These are phyloP conservation scores for Auxenochlorella pyrenoidosa DNA, from an alignment of 139 green algal genomes.

Conservation along the genomic window DNA sequence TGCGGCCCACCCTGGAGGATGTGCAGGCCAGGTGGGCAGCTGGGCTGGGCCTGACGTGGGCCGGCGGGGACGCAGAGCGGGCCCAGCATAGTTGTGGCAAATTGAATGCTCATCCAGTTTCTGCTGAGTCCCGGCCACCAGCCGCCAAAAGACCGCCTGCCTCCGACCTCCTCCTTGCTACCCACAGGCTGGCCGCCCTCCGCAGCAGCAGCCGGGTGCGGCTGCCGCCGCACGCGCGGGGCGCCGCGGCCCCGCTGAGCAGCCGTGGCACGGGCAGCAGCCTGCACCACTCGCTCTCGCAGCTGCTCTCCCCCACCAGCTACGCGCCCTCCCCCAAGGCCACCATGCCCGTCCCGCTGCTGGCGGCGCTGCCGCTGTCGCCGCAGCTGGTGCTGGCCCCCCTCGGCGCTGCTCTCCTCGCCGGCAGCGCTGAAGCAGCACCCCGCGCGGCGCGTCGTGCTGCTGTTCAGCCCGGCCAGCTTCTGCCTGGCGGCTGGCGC, in stretches of 20 bases:
- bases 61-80: too few species aligned
- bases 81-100: too few species aligned
- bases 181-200: constrained; percentile 9
- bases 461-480: constrained; percentile 23
- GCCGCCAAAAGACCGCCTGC: neutral
- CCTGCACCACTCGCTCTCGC: neutral
- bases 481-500: neutral
- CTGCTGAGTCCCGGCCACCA: too few species aligned
- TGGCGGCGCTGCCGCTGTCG: constrained; percentile 23
- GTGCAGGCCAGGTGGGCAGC: constrained; percentile 24
- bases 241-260: neutral
- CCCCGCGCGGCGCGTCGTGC: neutral
- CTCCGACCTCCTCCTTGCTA: neutral
- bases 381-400: constrained; percentile 7
- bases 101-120: too few species aligned
- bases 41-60: neutral
- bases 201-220: constrained; percentile 19
- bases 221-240: constrained; percentile 23
- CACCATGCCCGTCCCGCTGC: constrained; percentile 9
- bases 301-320: constrained; percentile 19
- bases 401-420: neutral
- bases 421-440: constrained; percentile 13
- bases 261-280: constrained; percentile 8
- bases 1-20: constrained; percentile 62
- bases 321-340: constrained; percentile 12